A percentile compares a stretch with the other conserved stretches of the same genome.
Conservation (phyloP, 75 land plant genomes). For the Adiantum capillusveneris region DNA sequence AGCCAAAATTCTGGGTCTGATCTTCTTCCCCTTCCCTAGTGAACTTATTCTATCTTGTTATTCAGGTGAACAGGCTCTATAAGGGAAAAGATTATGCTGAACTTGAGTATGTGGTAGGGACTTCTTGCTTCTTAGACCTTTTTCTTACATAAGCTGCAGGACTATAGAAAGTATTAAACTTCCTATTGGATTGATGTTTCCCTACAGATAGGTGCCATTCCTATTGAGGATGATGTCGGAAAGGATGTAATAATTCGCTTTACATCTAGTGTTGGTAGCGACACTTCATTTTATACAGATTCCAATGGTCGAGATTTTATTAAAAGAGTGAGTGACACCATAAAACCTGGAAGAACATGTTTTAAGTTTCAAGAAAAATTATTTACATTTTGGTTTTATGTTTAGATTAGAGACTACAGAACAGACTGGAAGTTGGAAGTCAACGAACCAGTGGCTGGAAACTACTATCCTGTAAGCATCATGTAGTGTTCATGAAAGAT, state of each 20-base stretch:
- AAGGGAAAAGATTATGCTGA: constrained; percentile 83
- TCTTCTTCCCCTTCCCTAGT: no score
- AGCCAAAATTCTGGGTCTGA: no score
- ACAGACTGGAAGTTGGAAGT: constrained; percentile 60
- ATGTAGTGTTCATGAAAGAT: no score
- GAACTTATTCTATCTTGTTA: not conserved
- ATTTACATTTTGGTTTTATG: not conserved
- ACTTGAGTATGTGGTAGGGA: constrained; percentile 76
- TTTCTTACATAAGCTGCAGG: not conserved
- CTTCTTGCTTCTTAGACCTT: constrained; percentile 18
- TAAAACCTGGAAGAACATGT: not conserved
- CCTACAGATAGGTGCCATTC: constrained; percentile 69
- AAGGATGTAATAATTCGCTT: constrained; percentile 60
- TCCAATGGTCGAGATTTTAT: constrained; percentile 78
- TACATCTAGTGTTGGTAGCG: constrained; percentile 49
- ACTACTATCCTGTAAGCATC: constrained; percentile 64
- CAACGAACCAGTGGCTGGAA: constrained; percentile 66
- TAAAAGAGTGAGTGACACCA: constrained; percentile 39
- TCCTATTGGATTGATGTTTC: no score
- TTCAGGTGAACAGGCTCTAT: constrained; percentile 75
- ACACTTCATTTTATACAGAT: constrained; percentile 64
- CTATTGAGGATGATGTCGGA: constrained; percentile 63
- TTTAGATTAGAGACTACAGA: constrained; percentile 59
- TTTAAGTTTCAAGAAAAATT: not conserved
- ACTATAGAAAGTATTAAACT: not conserved